Evolutionary conservation across 1,139 yeast species (phyloP), one percentile per base, ranked within the genome.

Genomic region (Eremothecium gossypii): DNA sequence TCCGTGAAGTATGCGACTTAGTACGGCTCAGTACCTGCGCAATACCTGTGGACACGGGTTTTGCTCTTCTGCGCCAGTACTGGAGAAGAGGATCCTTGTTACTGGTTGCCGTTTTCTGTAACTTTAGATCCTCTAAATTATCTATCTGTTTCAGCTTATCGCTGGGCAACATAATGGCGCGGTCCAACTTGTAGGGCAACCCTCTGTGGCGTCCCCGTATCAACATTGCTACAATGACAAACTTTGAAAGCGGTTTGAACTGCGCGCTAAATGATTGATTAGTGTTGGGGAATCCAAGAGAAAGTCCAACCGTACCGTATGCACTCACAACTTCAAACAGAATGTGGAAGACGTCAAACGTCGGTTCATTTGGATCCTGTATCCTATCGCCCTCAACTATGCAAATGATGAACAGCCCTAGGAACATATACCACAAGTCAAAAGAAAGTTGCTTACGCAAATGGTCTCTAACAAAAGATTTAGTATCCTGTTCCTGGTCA

Each of bases 191-290:
- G 58, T 91, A 87, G 1, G 99, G 99, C 46, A 91, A 70, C 33
- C 98, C 98, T 73, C 99, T 84, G 58, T 89, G 97, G 45, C 96
- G 74, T 8, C 98, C 97, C 67, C 99, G 77, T 41, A 91, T 74
- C 81, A 91, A 78, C 80, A 87, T 77, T 5, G 89, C 93, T 49
- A 86, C 79, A 36, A 91, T 78, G 2, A 89, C 85, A 40, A 91
- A 69, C 57, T 93, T 93, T 2, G 95, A 83, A 8, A 91, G 56
- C 0, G 74, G 73, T 27, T 76, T 73, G 55, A 91, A 85, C 57
- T 82, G 74, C 0, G 77, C 87, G 11, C 83, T 72, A 40, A 91
- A 74, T 2, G 96, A 84, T 4, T 86, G 70, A 49, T 74, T 67
- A 7, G 74, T 67, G 37, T 66, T 68, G 0, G 94, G 83, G 51